Evolutionary conservation across 2,329 filamentous ascomycete genomes (phyloP), one percentile per base, ranked within the genome.

Genomic region (Trichoderma lentiforme): DNA sequence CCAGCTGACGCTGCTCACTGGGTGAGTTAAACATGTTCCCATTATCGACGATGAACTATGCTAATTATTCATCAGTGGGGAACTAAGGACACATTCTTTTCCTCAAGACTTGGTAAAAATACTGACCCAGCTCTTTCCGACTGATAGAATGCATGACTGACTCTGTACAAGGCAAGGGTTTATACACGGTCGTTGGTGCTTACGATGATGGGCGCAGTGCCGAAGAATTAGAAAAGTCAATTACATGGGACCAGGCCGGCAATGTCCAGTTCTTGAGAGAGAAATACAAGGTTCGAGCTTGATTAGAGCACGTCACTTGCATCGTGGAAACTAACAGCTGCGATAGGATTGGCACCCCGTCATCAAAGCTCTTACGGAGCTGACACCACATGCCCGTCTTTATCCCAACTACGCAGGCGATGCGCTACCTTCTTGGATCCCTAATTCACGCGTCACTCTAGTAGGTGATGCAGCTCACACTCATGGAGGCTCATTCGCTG

Each of bases 161-260:
- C 30, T 9, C 18, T 47, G 8, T 7, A 24, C 21, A 21, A 71
- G 69, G 69, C 73, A 76, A 74, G 24, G 78, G 76, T n/a, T 78
- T 83, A 18, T 85, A 82, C 68, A 84, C 83, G 4, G 80, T 84
- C 12, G 84, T 84, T 3, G 83, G 79, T 1, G 81, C 82, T 6
- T 79, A 80, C 51, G 82, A 84, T 57, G 80, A 82, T 61, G 78
- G 78, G 0, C 74, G 78, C 3, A 78, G 80, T 6, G 56, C 79
- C 1, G 78, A 80, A 34, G 77, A 78, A 1, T 72, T 75, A 1
- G 78, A 78, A 68, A 73, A 74, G 58, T 78, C 77, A 4, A 73
- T 82, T 9, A 72, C 74, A 3, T 85, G 83, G 84, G 79, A 84
- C 71, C 77, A 79, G 11, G 73, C 76, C 1, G 82, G 82, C 39